phyloP scores from a whole-genome alignment of 305 asterid genomes.

The Fraxinus xanthoxyloides region DNA sequence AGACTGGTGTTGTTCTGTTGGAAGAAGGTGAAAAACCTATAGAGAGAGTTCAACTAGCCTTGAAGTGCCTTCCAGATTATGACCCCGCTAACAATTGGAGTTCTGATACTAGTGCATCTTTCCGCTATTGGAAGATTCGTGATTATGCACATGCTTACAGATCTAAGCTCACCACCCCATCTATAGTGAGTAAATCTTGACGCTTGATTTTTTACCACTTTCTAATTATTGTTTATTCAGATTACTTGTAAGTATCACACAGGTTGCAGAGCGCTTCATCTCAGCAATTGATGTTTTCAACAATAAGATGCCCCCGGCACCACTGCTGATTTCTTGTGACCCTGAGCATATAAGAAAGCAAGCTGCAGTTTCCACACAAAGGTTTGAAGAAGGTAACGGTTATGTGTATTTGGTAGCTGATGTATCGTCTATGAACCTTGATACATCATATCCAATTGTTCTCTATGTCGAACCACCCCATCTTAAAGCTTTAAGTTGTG shows the following conservation, averaged over 20 bases:
- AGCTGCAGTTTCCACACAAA: conserved; percentile 86
- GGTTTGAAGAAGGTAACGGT: conserved; percentile 85
- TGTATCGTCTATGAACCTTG: background rate
- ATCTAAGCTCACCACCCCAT: conserved; percentile 78
- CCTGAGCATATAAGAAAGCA: conserved; percentile 83
- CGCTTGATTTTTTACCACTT: conserved; percentile 16
- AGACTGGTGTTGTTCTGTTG: conserved; percentile 51
- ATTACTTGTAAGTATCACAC: conserved; percentile 13
- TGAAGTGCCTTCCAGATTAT: conserved; percentile 73
- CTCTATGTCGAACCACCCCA: background rate
- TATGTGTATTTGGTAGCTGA: conserved; percentile 6
- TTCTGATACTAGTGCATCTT: conserved; percentile 52
- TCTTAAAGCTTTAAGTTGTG: background rate
- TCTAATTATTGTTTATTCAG: conserved; percentile 6
- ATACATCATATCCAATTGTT: background rate
- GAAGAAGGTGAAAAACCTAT: conserved; percentile 75
- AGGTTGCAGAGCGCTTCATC: conserved; percentile 94
- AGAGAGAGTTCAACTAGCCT: conserved; percentile 75
- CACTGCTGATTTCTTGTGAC: conserved; percentile 73
- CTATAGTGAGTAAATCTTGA: conserved; percentile 54
- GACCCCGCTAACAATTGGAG: conserved; percentile 65
- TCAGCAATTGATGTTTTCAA: conserved; percentile 73
- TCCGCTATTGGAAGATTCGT: conserved; percentile 95
- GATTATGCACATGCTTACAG: conserved; percentile 97
- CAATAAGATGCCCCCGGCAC: conserved; percentile 63